Base-by-base conservation (phyloP, 345 rosid species). In the Euphorbia lathyris region DNA sequence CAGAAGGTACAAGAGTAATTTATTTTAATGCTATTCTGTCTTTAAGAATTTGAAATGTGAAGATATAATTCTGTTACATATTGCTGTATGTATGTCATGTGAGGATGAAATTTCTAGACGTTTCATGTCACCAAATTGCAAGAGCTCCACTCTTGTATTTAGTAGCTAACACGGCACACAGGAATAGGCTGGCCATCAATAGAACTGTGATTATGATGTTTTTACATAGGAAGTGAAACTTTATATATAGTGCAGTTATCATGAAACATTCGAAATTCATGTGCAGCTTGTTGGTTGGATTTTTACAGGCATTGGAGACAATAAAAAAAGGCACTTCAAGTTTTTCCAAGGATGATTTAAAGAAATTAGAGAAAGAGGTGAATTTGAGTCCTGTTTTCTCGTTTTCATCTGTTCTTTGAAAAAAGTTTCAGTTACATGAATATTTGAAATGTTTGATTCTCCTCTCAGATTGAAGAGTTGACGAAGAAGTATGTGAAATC, bases 341-440 rank as follows among this genome's bases (percentile, higher is more conserved):
- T 66, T 71, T 92, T 59, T 86, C 99, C 3, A 92, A 92, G 80
- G 98, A 95, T 72, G 87, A 87, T 29, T 84, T 85, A n/a, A 92
- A 90, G 84, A 90, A 88, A 81, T 78, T 92, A 51, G 98, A 95
- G 83, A 92, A 92, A 83, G 99, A 92, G 81, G 98, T 92, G 77
- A 82, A 86, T 78, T 43, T 19, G 26, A 56, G 26, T 61, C 62
- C 16, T n/a, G n/a, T 12, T 58, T 16, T 47, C 13, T 26, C 16
- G 12, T 13, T 38, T n/a, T 52, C 38, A 17, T 45, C 51, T 45
- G 19, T 19, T 9, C 7, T 47, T 65, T 48, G 23, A 30, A 19
- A 17, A 69, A 30, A 34, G 6, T 53, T 67, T 53, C 68, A 27
- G 17, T 68, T 5, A 47, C 27, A 53, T 25, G 59, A 20, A 36